These are phyloP conservation scores for Poa annua DNA, from an alignment of 176 grass and related monocot species.

Conservation along the genomic window DNA sequence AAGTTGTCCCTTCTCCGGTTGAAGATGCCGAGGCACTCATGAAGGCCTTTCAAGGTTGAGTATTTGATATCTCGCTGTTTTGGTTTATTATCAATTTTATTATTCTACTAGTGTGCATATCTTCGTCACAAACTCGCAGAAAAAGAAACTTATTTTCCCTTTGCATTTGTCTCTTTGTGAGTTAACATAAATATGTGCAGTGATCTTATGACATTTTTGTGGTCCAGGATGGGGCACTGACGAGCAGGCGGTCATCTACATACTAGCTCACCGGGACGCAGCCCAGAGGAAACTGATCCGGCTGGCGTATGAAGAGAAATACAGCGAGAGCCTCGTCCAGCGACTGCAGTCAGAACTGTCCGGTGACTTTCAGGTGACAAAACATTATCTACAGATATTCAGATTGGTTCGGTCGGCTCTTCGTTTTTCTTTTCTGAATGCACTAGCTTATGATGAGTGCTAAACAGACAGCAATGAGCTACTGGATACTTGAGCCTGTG, in stretches of 20 bases:
- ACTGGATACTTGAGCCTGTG: conserved; percentile 70
- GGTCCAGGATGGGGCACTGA: conserved; percentile 88
- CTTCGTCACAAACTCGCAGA: neutral
- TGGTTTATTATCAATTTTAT: neutral
- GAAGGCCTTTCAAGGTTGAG: conserved; percentile 79
- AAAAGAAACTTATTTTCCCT: neutral
- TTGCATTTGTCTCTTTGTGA: neutral
- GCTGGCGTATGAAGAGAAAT: conserved; percentile 64
- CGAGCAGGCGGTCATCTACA: conserved; percentile 68
- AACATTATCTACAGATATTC: too few species aligned
- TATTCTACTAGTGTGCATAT: neutral
- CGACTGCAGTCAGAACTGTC: conserved; percentile 77
- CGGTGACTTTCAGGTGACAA: conserved; percentile 69
- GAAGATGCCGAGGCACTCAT: conserved; percentile 76
- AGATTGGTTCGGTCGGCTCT: neutral
- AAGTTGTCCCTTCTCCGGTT: conserved; percentile 56
- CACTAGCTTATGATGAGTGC: neutral
- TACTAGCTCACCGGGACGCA: conserved; percentile 71
- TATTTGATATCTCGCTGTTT: neutral
- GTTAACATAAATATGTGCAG: neutral
- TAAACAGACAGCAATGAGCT: conserved; percentile 65
- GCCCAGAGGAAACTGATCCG: conserved; percentile 70
- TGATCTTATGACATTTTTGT: conserved; percentile 7
- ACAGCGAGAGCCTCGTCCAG: conserved; percentile 60
- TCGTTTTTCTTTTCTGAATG: neutral